A percentile compares a stretch with the other conserved stretches of the same genome.
Conservation (phyloP, 371 early-diverging fungal species). For the Chytridiales sp. region DNA sequence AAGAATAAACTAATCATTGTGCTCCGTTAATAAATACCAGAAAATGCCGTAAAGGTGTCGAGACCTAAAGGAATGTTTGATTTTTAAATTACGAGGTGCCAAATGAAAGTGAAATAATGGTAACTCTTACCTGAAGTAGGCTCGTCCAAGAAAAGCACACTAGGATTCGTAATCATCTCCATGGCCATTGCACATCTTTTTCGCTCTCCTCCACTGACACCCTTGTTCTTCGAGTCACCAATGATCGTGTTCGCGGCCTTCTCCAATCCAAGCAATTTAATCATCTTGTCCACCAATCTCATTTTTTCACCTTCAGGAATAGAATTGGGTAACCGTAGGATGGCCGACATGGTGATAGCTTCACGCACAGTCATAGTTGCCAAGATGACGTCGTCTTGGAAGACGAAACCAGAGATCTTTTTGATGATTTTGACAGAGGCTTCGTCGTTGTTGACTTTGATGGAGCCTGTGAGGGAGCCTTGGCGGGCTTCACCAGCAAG, state of each 20-base stretch:
- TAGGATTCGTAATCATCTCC: slow-evolving; percentile 40
- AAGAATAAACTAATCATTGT: not conserved
- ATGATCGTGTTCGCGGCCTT: slow-evolving; percentile 68
- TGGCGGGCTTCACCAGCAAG: slow-evolving; percentile 33
- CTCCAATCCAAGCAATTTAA: slow-evolving; percentile 72
- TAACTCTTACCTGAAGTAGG: slow-evolving; percentile 65
- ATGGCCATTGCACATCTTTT: slow-evolving; percentile 60
- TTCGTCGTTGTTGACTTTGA: slow-evolving; percentile 27
- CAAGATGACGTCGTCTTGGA: slow-evolving; percentile 84
- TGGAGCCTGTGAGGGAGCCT: slow-evolving; percentile 27
- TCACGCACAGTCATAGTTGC: slow-evolving; percentile 81
- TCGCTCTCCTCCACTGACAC: slow-evolving; percentile 89
- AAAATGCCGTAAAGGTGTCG: slow-evolving; percentile 30
- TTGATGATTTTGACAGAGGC: slow-evolving; percentile 46
- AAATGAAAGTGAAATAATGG: slow-evolving; percentile 44
- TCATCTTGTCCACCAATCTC: slow-evolving; percentile 67
- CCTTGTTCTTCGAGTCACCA: slow-evolving; percentile 69
- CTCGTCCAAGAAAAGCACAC: slow-evolving; percentile 81
- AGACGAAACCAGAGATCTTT: slow-evolving; percentile 73
- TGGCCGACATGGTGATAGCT: slow-evolving; percentile 74
- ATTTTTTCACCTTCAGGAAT: slow-evolving; percentile 51
- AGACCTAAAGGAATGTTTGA: too few species aligned
- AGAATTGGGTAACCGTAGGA: slow-evolving; percentile 57
- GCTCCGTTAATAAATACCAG: not conserved
- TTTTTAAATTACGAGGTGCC: too few species aligned